Base-by-base conservation (phyloP, 1,284 basidiomycete genomes). In the Hemileia vastatrix region DNA sequence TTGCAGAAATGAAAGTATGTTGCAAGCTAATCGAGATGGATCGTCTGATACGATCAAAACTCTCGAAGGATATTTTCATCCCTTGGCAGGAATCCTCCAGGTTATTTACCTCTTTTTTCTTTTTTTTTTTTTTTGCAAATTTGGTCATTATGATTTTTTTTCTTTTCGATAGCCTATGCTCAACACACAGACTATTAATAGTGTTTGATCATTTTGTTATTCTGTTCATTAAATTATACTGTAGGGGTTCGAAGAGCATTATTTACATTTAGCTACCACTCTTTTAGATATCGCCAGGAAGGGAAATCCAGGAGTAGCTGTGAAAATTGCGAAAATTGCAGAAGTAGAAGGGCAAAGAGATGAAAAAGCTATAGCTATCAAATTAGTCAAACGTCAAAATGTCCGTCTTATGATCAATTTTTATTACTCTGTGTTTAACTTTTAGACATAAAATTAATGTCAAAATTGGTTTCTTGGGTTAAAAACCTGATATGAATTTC, bases 301-400 rank as follows among this genome's bases (percentile, higher is more conserved):
- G 2, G 90, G 89, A 0, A 80, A 91, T 72, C 81, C 84, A 0
- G 84, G 86, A 31, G 91, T 94, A 15, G 83, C 97, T 8, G 91
- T 98, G 55, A 87, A 88, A 70, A 77, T 98, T 57, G 79, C 93
- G 72, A 97, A 97, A 79, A 90, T 98, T 64, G 86, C 90, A 43
- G 93, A 98, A 75, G 82, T 90, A 21, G 95, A 98, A 76, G 89
- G 87, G 3, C 83, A 83, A 68, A 90, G 92, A 75, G 95, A 98
- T 72, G 90, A 98, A 77, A 95, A 94, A 81, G 91, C 88, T 11
- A 62, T 62, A 24, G 60, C 60, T 19, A 62, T 62, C 32, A 52
- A 53, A 32, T 62, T 62, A 36, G 60, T 62, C 53, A 62, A 62
- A 50, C 52, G 60, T 36, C 60, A 62, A 55, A 62, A 62, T 40